phyloP scores from a whole-genome alignment of 805 yeast genomes.

The Saccharomyces kudriavzevii region DNA sequence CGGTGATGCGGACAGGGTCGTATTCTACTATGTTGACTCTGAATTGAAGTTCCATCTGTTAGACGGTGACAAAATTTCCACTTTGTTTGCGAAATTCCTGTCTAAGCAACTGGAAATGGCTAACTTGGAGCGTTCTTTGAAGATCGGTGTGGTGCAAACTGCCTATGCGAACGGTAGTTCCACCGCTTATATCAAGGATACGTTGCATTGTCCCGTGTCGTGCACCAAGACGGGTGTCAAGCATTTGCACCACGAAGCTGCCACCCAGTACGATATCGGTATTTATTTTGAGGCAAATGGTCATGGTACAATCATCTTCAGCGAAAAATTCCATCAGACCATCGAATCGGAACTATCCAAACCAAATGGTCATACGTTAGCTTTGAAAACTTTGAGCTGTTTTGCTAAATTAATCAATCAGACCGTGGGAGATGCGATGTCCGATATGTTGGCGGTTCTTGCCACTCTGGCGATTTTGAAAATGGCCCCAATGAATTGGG shows the following conservation, averaged over 20 bases:
- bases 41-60: slow-evolving; percentile 43
- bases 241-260: slow-evolving; percentile 85
- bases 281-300: slow-evolving; percentile 98
- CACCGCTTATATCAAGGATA: slow-evolving; percentile 56
- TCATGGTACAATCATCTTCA: slow-evolving; percentile 92
- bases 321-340: slow-evolving; percentile 40
- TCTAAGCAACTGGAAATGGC: slow-evolving; percentile 43
- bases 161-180: slow-evolving; percentile 97
- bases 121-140: slow-evolving; percentile 30
- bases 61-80: slow-evolving; percentile 92
- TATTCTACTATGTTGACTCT: slow-evolving; percentile 55
- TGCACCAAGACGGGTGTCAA: slow-evolving; percentile 96
- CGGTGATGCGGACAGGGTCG: slow-evolving; percentile 95
- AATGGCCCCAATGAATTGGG: slow-evolving; percentile 66
- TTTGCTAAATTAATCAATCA: slow-evolving; percentile 78
- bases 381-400: slow-evolving; percentile 47
- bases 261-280: slow-evolving; percentile 77
- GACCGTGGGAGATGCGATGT: slow-evolving; percentile 96
- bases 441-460: slow-evolving; percentile 79
- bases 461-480: slow-evolving; percentile 50
- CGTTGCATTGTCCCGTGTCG: slow-evolving; percentile 64
- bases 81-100: slow-evolving; percentile 67
- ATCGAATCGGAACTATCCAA: slow-evolving; percentile 32
- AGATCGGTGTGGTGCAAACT: slow-evolving; percentile 86
- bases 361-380: slow-evolving; percentile 34